A percentile compares a stretch with the other conserved stretches of the same genome.
Conservation (phyloP, 2,329 filamentous ascomycete genomes). For the Trichoderma sp. region DNA sequence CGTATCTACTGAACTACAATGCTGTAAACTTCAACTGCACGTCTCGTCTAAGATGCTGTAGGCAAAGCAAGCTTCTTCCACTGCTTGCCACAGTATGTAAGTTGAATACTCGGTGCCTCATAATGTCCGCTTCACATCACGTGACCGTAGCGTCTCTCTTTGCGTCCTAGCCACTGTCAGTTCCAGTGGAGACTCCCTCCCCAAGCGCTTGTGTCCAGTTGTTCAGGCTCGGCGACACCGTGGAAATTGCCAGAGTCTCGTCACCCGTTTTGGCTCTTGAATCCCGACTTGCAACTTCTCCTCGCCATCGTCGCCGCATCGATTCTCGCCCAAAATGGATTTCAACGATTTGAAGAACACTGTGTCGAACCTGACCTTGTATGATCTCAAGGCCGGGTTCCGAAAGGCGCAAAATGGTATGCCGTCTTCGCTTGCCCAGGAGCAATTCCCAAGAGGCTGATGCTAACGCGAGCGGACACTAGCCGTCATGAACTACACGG, state of each 20-base stretch:
- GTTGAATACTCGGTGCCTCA: no score
- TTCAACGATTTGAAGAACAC: constrained; percentile 79
- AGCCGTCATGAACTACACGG: constrained; percentile 98
- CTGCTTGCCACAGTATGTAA: not conserved
- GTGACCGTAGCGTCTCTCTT: not conserved
- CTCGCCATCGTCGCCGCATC: not conserved
- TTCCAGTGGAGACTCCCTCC: not conserved
- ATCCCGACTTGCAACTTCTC: not conserved
- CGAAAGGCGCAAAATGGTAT: constrained; percentile 95
- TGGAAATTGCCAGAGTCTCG: constrained; percentile 9
- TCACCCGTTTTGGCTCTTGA: not conserved
- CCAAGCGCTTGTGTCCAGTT: constrained; percentile 12
- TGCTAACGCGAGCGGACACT: constrained; percentile 30
- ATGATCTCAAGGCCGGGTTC: constrained; percentile 92
- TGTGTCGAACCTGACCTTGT: constrained; percentile 88
- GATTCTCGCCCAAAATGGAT: constrained; percentile 62
- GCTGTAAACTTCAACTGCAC: not conserved
- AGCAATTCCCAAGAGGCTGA: constrained; percentile 6
- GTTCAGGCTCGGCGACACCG: constrained; percentile 11
- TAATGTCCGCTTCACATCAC: not conserved
- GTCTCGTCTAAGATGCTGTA: no score
- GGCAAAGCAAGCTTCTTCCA: not conserved
- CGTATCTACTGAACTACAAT: not conserved
- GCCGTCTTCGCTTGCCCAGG: constrained; percentile 25
- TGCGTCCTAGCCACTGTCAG: not conserved